Conservation (phyloP, 2,329 filamentous ascomycete genomes). For the Curvularia sp. region DNA sequence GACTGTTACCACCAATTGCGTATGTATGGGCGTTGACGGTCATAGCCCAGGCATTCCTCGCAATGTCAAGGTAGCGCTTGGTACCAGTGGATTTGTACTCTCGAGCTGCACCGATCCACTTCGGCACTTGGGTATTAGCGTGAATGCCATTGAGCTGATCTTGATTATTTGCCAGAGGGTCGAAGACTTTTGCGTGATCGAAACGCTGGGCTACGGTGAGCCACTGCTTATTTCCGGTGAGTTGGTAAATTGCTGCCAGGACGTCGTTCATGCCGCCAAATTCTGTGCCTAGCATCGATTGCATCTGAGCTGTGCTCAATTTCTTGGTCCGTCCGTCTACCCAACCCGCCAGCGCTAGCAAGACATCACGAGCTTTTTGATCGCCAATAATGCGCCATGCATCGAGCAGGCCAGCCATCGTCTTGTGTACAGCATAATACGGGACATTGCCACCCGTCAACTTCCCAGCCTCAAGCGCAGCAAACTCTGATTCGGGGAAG, state of each 20-base stretch:
- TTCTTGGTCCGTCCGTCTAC: conserved; percentile 57
- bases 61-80: conserved; percentile 57
- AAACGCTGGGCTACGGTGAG: conserved; percentile 58
- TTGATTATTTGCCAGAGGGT: conserved; percentile 55
- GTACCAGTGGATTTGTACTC: conserved; percentile 60
- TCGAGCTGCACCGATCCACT: conserved; percentile 60
- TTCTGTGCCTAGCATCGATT: conserved; percentile 57
- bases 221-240: conserved; percentile 57
- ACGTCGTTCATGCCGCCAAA: conserved; percentile 64
- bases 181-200: conserved; percentile 58
- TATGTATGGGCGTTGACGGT: conserved; percentile 58
- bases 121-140: conserved; percentile 62
- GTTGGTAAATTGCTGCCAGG: conserved; percentile 57
- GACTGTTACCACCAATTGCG: conserved; percentile 62
- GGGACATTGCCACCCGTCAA: conserved; percentile 60
- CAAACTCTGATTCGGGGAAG: conserved; percentile 61
- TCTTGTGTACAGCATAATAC: conserved; percentile 64
- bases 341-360: conserved; percentile 57
- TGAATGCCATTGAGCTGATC: conserved; percentile 59
- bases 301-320: conserved; percentile 57
- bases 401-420: conserved; percentile 60
- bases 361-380: conserved; percentile 52
- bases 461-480: conserved; percentile 53
- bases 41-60: conserved; percentile 59
- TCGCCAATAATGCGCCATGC: conserved; percentile 58